Base-by-base conservation (phyloP, 177 flowering plant genomes). In the Vitis hybrid region DNA sequence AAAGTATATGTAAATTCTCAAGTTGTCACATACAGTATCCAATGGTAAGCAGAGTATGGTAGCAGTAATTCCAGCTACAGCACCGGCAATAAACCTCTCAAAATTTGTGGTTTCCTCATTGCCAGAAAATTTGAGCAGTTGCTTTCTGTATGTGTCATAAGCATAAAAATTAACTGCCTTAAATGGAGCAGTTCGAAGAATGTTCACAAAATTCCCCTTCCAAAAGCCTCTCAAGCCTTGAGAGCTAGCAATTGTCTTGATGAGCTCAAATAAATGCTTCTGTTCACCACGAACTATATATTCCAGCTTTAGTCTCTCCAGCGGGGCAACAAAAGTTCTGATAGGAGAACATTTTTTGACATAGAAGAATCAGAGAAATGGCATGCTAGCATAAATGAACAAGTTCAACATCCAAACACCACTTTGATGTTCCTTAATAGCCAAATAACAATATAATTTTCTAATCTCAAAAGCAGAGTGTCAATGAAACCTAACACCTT, bases 111-210 rank as follows among this genome's bases (percentile, higher is more conserved):
- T 86, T 75, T 91, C 95, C 75, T 91, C 86, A 77, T 91, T 87
- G 14, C 92, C 91, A 53, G 91, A 81, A 13, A 90, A 64, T 77
- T 76, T 81, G 38, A 83, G 82, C 58, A 92, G 80, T 59, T 89
- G 89, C 77, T 90, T 91, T 79, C 97, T 85, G 69, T 94, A 94
- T 7, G 98, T 86, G 81, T 94, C 98, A 74, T 87, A 92, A 15
- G 95, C 91, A 82, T 75, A 91, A 69, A 91, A 94, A 68, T 94
- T 91, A 57, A 94, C 80, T 12, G 97, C 97, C 78, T 92, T 92
- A 75, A 94, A 94, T 69, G 97, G 98, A 72, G 98, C 98, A 11
- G 97, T 92, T 2, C 95, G 91, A 31, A 94, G 96, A 79, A 94
- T 88, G 74, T 94, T 92, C 65, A 92, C 82, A 38, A 92, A 80